A percentile compares a stretch with the other conserved stretches of the same genome.
Evolutionary conservation across 257 asterid species (phyloP).

Genomic region (Rehmannia glutinosa): DNA sequence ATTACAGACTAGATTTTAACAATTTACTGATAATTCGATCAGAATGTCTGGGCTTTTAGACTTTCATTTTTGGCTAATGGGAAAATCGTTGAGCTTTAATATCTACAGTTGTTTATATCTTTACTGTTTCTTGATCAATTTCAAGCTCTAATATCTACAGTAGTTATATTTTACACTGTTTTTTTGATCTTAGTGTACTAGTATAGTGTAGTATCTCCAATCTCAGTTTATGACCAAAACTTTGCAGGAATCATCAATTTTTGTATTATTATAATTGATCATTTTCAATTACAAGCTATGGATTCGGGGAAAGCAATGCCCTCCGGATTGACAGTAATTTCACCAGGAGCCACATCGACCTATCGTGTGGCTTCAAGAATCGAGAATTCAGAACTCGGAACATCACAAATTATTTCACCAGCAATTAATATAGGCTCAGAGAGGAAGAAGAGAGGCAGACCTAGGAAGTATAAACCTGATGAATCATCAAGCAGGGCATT

Average conservation of each 20-base stretch:
- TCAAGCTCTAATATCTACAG: neutral
- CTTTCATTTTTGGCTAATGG: neutral
- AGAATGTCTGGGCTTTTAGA: too few relatives aligned
- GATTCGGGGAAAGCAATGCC: constrained; percentile 57
- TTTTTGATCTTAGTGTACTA: neutral
- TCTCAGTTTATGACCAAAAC: neutral
- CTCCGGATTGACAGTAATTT: constrained; percentile 48
- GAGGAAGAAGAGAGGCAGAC: constrained; percentile 94
- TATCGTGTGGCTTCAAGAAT: constrained; percentile 55
- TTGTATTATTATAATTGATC: neutral
- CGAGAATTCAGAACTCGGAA: constrained; percentile 33
- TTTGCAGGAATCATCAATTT: constrained; percentile 10
- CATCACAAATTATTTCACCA: constrained; percentile 21
- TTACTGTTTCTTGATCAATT: constrained; percentile 3
- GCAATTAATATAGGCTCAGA: constrained; percentile 34
- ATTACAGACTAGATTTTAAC: neutral
- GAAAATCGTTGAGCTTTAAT: neutral
- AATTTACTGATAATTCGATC: neutral
- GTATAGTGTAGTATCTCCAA: neutral
- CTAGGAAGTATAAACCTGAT: constrained; percentile 77
- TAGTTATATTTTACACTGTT: neutral
- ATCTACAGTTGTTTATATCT: neutral
- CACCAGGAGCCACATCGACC: constrained; percentile 57
- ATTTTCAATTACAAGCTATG: constrained; percentile 33
- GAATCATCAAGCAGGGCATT: constrained; percentile 36